Evolutionary conservation across 768 basidiomycete species (phyloP), one percentile per base, ranked within the genome.

Genomic region (Rhizopogon roseolus): DNA sequence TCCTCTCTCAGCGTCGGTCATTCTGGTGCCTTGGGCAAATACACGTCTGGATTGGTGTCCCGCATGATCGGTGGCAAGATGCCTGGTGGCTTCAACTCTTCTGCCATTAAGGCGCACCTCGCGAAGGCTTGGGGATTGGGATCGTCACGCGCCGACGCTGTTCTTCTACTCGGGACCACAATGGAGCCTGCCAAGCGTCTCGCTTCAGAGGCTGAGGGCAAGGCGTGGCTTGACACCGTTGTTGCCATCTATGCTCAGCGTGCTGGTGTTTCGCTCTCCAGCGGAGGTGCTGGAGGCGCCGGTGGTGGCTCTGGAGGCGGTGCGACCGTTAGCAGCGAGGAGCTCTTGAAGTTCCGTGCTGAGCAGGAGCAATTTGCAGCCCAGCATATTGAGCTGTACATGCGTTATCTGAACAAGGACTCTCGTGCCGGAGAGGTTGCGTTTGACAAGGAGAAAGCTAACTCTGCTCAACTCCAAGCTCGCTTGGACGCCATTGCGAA

Each of bases 11-110:
- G 81, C 9, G 76, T 83, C 51, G 94, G 94, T 6, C 91, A 90
- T 73, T 74, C 82, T 38, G 95, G 94, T n/a, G 65, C 78, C 5
- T 83, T 96, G 27, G 97, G 97, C 65, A 99, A 98, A 71, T 93
- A 98, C 73, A 90, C 90, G 11, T 87, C 82, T 42, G 87, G 93
- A 19, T 80, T 99, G 41, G 79, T 98, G 49, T 92, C 94, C 28
- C 91, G 97, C 53, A 80, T 98, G 66, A 79, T 98, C 49, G 92
- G 94, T 54, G 85, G 86, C 44, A 99, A 99, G 75, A 96, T 99
- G 92, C 97, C 97, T 32, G 97, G 97, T 68, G 96, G 96, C 36
- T 99, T 99, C 83, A 97, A 97, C 61, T 77, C 88, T 17, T 91
- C 95, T 6, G 81, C 91, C 10, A 93, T 95, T 69, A 95, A 97